phyloP scores from a whole-genome alignment of 352 stramenopile species.

The Phytopythium cucurbitacearum region DNA sequence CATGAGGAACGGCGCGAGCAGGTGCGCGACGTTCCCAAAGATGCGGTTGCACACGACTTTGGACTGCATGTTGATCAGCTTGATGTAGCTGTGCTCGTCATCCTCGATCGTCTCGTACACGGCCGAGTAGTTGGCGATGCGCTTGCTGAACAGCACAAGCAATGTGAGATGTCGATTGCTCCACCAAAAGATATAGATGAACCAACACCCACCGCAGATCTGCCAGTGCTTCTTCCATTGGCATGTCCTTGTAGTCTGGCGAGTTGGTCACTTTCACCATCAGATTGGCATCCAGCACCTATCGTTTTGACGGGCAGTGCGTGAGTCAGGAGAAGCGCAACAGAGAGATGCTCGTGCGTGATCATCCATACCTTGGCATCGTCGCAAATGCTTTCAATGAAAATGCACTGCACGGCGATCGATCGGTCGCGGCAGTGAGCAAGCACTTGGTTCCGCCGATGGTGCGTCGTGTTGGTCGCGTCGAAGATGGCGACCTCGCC shows the following conservation, averaged over 20 bases:
- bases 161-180: not conserved
- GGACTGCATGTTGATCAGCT: conserved; percentile 64
- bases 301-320: not conserved
- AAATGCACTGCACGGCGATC: conserved; percentile 47
- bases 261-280: conserved; percentile 44
- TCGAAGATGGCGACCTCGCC: conserved; percentile 76
- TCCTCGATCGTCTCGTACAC: conserved; percentile 61
- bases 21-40: conserved; percentile 41
- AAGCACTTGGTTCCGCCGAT: conserved; percentile 23
- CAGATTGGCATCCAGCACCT: conserved; percentile 54
- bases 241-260: conserved; percentile 57
- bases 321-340: no score
- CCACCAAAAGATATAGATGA: not conserved
- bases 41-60: conserved; percentile 55
- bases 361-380: conserved; percentile 21
- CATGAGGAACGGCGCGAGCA: conserved; percentile 48
- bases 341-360: not conserved
- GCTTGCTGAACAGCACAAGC: conserved; percentile 12
- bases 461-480: conserved; percentile 66
- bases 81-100: conserved; percentile 71
- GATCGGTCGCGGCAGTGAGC: conserved; percentile 16
- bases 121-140: conserved; percentile 66
- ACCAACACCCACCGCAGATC: conserved; percentile 40
- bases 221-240: conserved; percentile 36
- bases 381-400: conserved; percentile 85